phyloP scores from a whole-genome alignment of 2,329 filamentous ascomycete genomes.

The Aspergillus sp. region DNA sequence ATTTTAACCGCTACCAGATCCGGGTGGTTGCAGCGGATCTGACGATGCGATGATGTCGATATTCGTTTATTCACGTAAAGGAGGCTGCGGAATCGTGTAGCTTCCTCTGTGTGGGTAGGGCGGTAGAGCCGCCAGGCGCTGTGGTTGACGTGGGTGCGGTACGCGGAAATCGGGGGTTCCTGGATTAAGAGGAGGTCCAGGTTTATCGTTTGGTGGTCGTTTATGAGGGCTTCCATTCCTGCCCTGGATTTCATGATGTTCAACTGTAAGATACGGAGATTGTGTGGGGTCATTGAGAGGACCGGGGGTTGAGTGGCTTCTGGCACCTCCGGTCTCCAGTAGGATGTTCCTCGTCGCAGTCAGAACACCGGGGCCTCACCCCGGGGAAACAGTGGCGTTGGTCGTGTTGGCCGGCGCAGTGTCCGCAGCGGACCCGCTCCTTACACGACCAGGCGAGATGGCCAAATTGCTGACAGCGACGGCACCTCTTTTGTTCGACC shows the following conservation, averaged over 20 bases:
- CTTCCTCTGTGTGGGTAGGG: conserved; percentile 14
- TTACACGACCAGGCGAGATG: conserved; percentile 25
- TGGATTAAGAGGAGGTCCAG: conserved; percentile 24
- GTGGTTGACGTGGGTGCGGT: conserved; percentile 22
- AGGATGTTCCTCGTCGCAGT: conserved; percentile 19
- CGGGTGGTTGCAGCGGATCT: conserved; percentile 23
- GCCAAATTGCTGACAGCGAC: conserved; percentile 21
- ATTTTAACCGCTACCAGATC: conserved; percentile 22
- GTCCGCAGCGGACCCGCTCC: conserved; percentile 19
- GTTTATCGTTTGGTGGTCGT: conserved; percentile 21
- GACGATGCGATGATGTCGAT: too few species aligned
- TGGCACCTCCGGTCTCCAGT: conserved; percentile 18
- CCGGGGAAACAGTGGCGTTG: conserved; percentile 18
- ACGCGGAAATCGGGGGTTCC: conserved; percentile 16
- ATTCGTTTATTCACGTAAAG: conserved; percentile 23
- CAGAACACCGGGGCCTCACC: conserved; percentile 13
- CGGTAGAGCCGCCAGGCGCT: conserved; percentile 25
- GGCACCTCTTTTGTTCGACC: conserved; percentile 21
- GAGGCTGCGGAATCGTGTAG: conserved; percentile 18
- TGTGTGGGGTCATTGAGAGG: conserved; percentile 17
- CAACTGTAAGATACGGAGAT: conserved; percentile 20
- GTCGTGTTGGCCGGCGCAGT: conserved; percentile 21
- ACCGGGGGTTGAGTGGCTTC: conserved; percentile 8
- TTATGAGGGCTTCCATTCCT: conserved; percentile 29
- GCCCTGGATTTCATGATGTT: conserved; percentile 24